Evolutionary conservation across 345 rosid genomes (phyloP).

Genomic region (Eucalyptus erythrocorys): DNA sequence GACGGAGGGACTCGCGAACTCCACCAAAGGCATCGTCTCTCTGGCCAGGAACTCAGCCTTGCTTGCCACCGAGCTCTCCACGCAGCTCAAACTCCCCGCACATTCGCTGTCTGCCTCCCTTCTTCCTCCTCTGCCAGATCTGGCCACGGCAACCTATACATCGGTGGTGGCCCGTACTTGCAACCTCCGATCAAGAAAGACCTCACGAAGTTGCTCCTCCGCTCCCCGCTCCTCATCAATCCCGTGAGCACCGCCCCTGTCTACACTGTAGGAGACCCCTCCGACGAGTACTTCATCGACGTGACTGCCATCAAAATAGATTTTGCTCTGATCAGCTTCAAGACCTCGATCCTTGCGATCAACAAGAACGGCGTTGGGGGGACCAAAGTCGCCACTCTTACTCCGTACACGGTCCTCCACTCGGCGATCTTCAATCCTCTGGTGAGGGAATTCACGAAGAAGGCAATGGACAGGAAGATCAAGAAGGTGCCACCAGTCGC

Average conservation of each 20-base stretch:
- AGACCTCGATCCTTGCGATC: too few relatives aligned
- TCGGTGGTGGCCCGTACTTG: slow-evolving; percentile 22
- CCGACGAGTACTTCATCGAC: too few relatives aligned
- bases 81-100: slow-evolving; percentile 6
- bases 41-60: slow-evolving; percentile 1
- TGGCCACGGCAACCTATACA: slow-evolving; percentile 3
- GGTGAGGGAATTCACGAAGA: too few relatives aligned
- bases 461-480: too few relatives aligned
- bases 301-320: too few relatives aligned
- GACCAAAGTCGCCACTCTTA: too few relatives aligned
- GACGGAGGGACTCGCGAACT: slow-evolving; percentile 3
- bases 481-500: too few relatives aligned
- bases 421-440: too few relatives aligned
- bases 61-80: neutral
- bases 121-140: neutral
- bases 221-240: slow-evolving; percentile 16
- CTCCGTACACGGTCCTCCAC: too few relatives aligned
- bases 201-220: slow-evolving; percentile 7
- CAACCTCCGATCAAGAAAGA: slow-evolving; percentile 3
- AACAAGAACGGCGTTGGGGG: too few relatives aligned
- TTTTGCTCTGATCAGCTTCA: too few relatives aligned
- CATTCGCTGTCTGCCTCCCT: slow-evolving; percentile 14
- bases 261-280: too few relatives aligned
- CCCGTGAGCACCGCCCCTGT: neutral
- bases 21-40: slow-evolving; percentile 6